These are phyloP conservation scores for Beta lomatogona DNA, from an alignment of 179 eudicot species.

Conservation along the genomic window DNA sequence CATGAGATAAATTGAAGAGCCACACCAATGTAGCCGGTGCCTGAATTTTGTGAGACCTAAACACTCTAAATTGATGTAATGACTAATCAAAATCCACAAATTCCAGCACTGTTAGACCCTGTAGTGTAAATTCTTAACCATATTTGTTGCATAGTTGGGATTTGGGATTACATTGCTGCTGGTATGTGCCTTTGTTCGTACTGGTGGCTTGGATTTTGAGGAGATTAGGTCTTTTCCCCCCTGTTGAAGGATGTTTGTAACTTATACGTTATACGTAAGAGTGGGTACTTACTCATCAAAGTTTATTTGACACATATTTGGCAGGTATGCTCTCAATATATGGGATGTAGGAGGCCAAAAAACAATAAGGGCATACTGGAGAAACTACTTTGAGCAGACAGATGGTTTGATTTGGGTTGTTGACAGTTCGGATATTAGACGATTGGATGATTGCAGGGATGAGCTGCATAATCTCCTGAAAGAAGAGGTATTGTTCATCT, in stretches of 20 bases:
- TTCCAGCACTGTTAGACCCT: neutral
- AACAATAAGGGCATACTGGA: slow-evolving; percentile 96
- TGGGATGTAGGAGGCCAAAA: slow-evolving; percentile 99
- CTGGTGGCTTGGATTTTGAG: neutral
- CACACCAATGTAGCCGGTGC: neutral
- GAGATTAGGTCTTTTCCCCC: neutral
- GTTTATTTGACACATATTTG: slow-evolving; percentile 8
- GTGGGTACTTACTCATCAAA: slow-evolving; percentile 9
- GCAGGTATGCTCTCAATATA: slow-evolving; percentile 87
- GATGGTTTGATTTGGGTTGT: slow-evolving; percentile 99
- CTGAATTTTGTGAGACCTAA: neutral
- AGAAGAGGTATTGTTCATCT: slow-evolving; percentile 73
- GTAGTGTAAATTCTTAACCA: too few species aligned
- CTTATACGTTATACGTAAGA: neutral
- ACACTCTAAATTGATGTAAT: neutral
- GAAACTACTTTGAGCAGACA: slow-evolving; percentile 98
- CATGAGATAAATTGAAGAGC: too few species aligned
- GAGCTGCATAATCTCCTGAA: slow-evolving; percentile 89
- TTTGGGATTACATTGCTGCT: neutral
- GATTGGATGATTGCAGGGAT: slow-evolving; percentile 83
- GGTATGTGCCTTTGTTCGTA: neutral
- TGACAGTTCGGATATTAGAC: slow-evolving; percentile 94
- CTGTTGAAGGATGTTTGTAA: neutral
- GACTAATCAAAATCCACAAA: neutral
- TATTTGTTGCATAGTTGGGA: neutral